Base-by-base conservation (phyloP, 768 basidiomycete species). In the Phylloporus rhodoxanthus region DNA sequence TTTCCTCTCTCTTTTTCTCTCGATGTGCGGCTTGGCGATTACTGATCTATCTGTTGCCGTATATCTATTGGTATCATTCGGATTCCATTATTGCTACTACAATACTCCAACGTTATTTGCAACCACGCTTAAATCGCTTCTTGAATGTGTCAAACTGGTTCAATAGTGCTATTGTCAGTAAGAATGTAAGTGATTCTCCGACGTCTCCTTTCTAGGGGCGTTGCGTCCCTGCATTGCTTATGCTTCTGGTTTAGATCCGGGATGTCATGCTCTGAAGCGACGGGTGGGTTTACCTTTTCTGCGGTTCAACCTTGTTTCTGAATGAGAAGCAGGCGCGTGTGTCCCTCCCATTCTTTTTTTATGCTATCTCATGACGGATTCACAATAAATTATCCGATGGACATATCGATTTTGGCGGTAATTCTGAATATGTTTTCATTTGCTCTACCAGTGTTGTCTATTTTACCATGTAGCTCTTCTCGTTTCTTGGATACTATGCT, bases 81-180 rank as follows among this genome's bases (percentile, higher is more conserved):
- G 58, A 52, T 52, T 42, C 47, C 40, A 43, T 62, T 53, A 47
- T 60, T 63, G 56, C 48, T 54, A 33, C 5, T 23, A 5, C 54
- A 48, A 51, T 60, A 38, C 30, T 32, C 40, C 34, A 26, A 21
- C 51, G 4, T 43, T 38, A 43, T 44, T 44, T 40, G 33, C 43
- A 36, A 43, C 39, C 25, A 10, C 41, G 41, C 25, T 8, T 28
- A 49, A 62, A 52, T 52, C 34, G 20, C 13, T 13, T 42, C 51
- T n/a, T 42, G 29, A 47, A 41, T 36, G 34, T 29, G 26, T 49
- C 48, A 28, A 8, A 51, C 42, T 34, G 51, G 51, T 38, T 40
- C 19, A 50, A 57, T 64, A 85, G 84, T 65, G 72, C 82, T 48
- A 78, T 85, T 56, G 78, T 85, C 58, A 84, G 78, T 74, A 81